Conservation (phyloP, 176 grass and related monocot species). For the Eremochloa ophiuroides region DNA sequence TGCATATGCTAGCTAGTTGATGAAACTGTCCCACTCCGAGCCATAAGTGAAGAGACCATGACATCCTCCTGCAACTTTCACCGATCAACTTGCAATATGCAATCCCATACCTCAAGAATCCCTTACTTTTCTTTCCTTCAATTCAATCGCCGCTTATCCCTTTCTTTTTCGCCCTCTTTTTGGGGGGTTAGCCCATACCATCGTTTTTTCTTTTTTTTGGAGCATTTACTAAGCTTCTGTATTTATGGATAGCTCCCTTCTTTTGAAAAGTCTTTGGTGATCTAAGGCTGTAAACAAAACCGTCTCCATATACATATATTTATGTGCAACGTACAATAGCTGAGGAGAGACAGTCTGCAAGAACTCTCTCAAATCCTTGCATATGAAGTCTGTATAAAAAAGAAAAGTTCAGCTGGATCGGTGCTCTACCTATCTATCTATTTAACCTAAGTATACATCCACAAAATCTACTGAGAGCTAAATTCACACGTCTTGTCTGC, state of each 20-base stretch:
- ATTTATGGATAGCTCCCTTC: background rate
- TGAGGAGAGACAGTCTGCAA: background rate
- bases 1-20: background rate
- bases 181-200: constrained; percentile 31
- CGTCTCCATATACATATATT: no score
- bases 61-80: constrained; percentile 35
- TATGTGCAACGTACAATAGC: background rate
- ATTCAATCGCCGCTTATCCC: background rate
- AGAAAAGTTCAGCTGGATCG: background rate
- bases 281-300: background rate
- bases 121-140: constrained; percentile 9
- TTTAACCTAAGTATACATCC: constrained; percentile 14
- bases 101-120: constrained; percentile 42
- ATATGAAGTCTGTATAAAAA: no score
- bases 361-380: constrained; percentile 10
- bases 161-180: background rate
- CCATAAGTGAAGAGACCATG: constrained; percentile 46
- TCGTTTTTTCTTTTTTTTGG: background rate
- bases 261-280: constrained; percentile 21
- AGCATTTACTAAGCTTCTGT: constrained; percentile 12
- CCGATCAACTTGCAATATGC: constrained; percentile 37
- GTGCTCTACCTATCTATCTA: background rate
- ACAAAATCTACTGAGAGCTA: constrained; percentile 49
- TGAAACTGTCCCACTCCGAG: constrained; percentile 29
- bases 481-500: constrained; percentile 71